Evolutionary conservation across 2,329 filamentous ascomycete genomes (phyloP), one percentile per base, ranked within the genome.

Genomic region (Colletotrichum endophyticum): DNA sequence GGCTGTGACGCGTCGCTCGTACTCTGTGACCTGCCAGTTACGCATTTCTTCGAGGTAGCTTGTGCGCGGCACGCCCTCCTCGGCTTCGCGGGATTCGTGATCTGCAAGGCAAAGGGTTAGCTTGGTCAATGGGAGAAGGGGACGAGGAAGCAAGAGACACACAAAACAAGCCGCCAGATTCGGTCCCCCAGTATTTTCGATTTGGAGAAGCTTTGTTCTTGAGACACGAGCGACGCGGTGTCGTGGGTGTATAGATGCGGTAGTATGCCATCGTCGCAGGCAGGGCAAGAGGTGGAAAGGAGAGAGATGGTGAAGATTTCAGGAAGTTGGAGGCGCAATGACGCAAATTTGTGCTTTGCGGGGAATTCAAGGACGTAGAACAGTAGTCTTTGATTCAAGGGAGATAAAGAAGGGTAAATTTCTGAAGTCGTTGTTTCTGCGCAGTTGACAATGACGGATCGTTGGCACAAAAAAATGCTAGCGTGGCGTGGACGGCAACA

Each of bases 401-500:
- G 4, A 6, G 56, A 16, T 25, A 12, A 59, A 28, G 8, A 28
- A 28, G 5, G 13, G 0, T 22, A 13, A 0, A 19, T 22, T 22
- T 22, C 1, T 53, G 44, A 53, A 53, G 44, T 22, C n/a, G n/a
- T 53, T 53, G 44, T 22, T 12, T 12, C 3, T 1, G n/a, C 44
- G 44, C 9, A 0, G 44, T 13, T 53, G 11, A 53, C n/a, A 13
- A 53, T 22, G 44, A 13, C 19, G n/a, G 44, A 7, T 12, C 0
- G n/a, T 22, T 53, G 1, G n/a, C 44, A 22, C n/a, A 53, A 53
- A 53, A 11, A 8, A 22, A 4, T 1, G 44, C 11, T 49, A 6
- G 0, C 9, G 44, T 22, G 9, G 44, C 0, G 1, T 12, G 11
- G 19, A 0, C 11, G 0, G n/a, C 3, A 53, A 53, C n/a, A 53